Evolutionary conservation across 2,329 filamentous ascomycete species (phyloP), one percentile per base, ranked within the genome.

Genomic region (Thermomyces lanuginosus): DNA sequence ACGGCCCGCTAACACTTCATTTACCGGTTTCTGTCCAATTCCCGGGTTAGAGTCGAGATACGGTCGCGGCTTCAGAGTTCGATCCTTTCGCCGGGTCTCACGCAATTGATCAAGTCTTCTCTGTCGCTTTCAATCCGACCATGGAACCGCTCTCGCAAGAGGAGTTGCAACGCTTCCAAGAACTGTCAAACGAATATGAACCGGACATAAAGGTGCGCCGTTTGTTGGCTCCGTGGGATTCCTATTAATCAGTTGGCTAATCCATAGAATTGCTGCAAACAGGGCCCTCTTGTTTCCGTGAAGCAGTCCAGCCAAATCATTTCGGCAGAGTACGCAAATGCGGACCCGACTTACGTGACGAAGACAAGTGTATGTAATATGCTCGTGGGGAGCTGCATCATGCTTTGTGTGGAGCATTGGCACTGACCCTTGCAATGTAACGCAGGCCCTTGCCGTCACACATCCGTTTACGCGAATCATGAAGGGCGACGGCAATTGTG

Each of bases 401-500:
- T n/a, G n/a, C n/a, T n/a, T n/a, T n/a, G n/a, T n/a, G n/a, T n/a
- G n/a, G n/a, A n/a, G n/a, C n/a, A n/a, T n/a, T n/a, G n/a, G n/a
- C n/a, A n/a, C n/a, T n/a, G n/a, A n/a, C n/a, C n/a, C n/a, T n/a
- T n/a, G n/a, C n/a, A n/a, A n/a, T n/a, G n/a, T n/a, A n/a, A n/a
- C n/a, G n/a, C n/a, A n/a, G n/a, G 67, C 74, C 11, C 66, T 98
- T 29, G 77, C 83, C 5, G 66, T 75, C 42, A 81, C 76, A 30
- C 92, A 92, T 52, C 79, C 81, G 11, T 75, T 83, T 48, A 92
- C 86, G 48, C 80, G 89, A 29, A 76, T 76, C 7, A 72, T 92
- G 49, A 75, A 78, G 53, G 86, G 89, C 28, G 86, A 95, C 56
- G 89, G 89, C 32, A 91, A 92, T 49, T 95, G 89, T 56, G 89